Percentiles rank a stretch among this genome's conserved stretches.
Evolutionary conservation across 352 stramenopile genomes (phyloP).

Genomic region (Globisporangium paddicum): DNA sequence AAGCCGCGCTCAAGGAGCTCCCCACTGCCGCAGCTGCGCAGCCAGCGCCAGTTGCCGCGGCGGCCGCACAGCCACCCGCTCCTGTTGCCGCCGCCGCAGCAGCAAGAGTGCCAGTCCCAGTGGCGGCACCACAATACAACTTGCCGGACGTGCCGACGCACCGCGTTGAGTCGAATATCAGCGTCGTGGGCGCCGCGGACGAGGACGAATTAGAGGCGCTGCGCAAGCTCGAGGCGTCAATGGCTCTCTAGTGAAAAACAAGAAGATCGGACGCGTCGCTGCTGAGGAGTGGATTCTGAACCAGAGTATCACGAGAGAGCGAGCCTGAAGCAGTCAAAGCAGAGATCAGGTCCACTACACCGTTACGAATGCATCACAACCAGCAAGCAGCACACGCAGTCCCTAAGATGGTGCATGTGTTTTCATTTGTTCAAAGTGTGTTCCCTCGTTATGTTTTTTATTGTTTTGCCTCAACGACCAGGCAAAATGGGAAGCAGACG

Average conservation of each 20-base stretch:
- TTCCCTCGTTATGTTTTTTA: neutral
- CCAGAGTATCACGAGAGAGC: neutral
- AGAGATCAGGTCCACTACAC: neutral
- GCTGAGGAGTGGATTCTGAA: neutral
- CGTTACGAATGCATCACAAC: neutral
- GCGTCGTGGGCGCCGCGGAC: conserved; percentile 61
- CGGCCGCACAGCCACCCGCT: conserved; percentile 11
- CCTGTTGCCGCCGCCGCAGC: conserved; percentile 18
- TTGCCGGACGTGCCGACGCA: conserved; percentile 80
- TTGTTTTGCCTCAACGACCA: neutral
- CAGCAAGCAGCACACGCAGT: neutral
- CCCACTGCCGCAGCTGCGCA: conserved; percentile 14
- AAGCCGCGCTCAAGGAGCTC: conserved; percentile 59
- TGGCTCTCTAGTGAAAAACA: conserved; percentile 51
- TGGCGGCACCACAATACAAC: conserved; percentile 46
- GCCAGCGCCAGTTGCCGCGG: conserved; percentile 18
- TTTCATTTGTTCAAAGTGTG: neutral
- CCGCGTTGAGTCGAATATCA: conserved; percentile 69
- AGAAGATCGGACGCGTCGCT: neutral
- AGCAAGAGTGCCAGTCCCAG: conserved; percentile 10
- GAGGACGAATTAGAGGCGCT: conserved; percentile 83
- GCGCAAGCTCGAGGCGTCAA: conserved; percentile 81
- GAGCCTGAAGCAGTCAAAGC: neutral
- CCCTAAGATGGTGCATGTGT: neutral
- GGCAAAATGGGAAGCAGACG: neutral